Base-by-base conservation (phyloP, 441 rosid genomes). In the Croton laevigatus region DNA sequence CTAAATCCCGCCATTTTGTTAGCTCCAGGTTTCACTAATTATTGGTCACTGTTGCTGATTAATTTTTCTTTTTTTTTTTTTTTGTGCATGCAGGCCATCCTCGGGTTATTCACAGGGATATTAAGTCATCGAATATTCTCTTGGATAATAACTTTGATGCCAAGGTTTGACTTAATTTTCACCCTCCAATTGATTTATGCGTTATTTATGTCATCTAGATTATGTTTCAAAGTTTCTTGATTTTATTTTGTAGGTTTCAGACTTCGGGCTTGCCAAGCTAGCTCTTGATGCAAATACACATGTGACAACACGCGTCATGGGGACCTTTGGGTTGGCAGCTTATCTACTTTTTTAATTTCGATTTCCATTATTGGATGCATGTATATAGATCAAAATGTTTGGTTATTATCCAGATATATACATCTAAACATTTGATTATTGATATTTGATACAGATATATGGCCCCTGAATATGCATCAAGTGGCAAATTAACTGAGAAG, bases 401-500 rank as follows among this genome's bases (percentile, higher is more conserved):
- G 32, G 2, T 27, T 27, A 27, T 27, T 2, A 27, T 27, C 32
- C 32, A 27, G 6, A 40, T 40, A 48, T 37, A 10, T 52, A 27
- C 40, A 73, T 69, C 54, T 73, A 59, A 64, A 70, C 59, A 10
- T 69, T 48, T 66, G 1, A 37, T 65, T 70, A 34, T 38, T 79
- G 23, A 54, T 79, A 68, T 86, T 38, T 79, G 23, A 54, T 79
- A 68, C 87, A 95, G 98, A 70, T 95, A 95, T 79, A 80, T 95
- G 97, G 98, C 98, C 74, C 99, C 97, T 74, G 99, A 95, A 77
- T 95, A 95, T 85, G 99, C 98, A 81, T 80, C 90, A 71, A 95
- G 96, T 75, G 99, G 99, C n/a, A 92, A 93, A 80, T 77, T 95
- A 79, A 92, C 98, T 0, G 99, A 94, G 78, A 90, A 95, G 78